Base-by-base conservation (phyloP, 768 basidiomycete species). In the Mycena metata region DNA sequence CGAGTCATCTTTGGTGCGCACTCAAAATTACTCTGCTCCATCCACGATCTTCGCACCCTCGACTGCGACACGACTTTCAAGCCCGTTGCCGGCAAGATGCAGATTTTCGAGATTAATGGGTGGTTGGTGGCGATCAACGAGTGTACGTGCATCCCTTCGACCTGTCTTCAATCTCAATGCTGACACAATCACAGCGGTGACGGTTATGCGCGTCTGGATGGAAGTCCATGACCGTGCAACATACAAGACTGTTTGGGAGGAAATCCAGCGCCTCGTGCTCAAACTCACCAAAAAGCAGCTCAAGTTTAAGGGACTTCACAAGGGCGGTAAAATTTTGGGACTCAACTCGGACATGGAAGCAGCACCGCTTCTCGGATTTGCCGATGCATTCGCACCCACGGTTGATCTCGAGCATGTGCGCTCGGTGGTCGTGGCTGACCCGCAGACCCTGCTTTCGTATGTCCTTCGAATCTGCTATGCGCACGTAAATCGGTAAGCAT, bases 301-400 rank as follows among this genome's bases (percentile, higher is more conserved):
- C 39, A 41, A 41, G 35, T 68, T 68, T 39, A 49, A 51, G 41
- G 60, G 60, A 12, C 42, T 68, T 42, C 67, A 68, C 67, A 67
- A 50, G 17, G 60, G 54, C 19, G 67, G 59, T 2, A 62, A 24
- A 36, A 43, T 68, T 15, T 54, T 68, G 35, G 67, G 67, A 15
- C 26, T 68, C 35, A 68, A 68, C 39, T 39, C 67, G 16, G 67
- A 62, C 39, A 62, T 68, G 67, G 67, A 68, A 60, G 67, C 67
- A 26, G 60, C 67, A 17, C 67, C 60, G 0, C 60, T 67, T 36
- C 66, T 67, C 46, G 66, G 66, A 42, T 62, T 67, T 30, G 52
- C n/a, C 12, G 66, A 67, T 26, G 45, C 66, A 15, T 67, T 67
- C 19, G 35, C 35, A 2, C 0, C 10, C 60, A 67, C 66, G 35